phyloP scores from a whole-genome alignment of 805 yeast species.

The Candida succiphila region DNA sequence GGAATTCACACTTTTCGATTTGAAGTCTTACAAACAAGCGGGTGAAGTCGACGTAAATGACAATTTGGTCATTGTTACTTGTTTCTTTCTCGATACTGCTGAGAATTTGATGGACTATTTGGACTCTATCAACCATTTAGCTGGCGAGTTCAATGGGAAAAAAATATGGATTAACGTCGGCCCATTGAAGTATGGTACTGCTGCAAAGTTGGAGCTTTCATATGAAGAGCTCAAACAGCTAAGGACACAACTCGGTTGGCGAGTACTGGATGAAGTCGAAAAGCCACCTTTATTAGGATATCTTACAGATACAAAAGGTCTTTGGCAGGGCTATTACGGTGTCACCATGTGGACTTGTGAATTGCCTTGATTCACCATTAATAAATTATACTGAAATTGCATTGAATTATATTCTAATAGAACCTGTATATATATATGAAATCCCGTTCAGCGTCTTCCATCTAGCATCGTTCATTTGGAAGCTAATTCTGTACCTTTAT shows the following conservation, averaged over 20 bases:
- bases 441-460: too few species aligned
- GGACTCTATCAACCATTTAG: conserved; percentile 44
- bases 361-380: neutral
- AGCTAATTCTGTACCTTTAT: conserved; percentile 24
- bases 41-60: conserved; percentile 15
- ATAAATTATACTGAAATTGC: conserved; percentile 1
- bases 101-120: conserved; percentile 74
- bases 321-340: conserved; percentile 77
- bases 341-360: conserved; percentile 43
- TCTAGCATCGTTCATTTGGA: too few species aligned
- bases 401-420: neutral
- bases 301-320: conserved; percentile 50
- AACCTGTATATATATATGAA: neutral
- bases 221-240: conserved; percentile 56
- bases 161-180: conserved; percentile 83
- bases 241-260: conserved; percentile 58
- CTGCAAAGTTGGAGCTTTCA: conserved; percentile 66
- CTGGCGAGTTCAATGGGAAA: conserved; percentile 21
- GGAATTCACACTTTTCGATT: conserved; percentile 52
- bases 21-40: conserved; percentile 12
- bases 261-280: conserved; percentile 21
- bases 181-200: conserved; percentile 86
- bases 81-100: conserved; percentile 88
- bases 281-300: conserved; percentile 43
- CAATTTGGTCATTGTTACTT: conserved; percentile 49